phyloP scores from a whole-genome alignment of 2,329 filamentous ascomycete species.

The Botrytis paeoniae region DNA sequence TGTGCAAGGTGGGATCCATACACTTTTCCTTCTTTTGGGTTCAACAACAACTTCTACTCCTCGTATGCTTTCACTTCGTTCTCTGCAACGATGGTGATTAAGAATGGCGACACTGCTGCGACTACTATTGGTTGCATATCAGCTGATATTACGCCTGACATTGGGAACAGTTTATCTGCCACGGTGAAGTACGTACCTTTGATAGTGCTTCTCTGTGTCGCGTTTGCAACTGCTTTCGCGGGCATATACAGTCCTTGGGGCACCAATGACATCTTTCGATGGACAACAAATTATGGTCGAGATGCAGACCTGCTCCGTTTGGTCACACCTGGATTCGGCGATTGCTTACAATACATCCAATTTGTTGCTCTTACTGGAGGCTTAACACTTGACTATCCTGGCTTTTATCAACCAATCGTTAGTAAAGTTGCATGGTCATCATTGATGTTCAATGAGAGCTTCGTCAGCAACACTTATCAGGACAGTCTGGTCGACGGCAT shows the following conservation, averaged over 20 bases:
- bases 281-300: conserved; percentile 96
- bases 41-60: conserved; percentile 73
- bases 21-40: conserved; percentile 66
- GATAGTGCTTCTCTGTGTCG: conserved; percentile 74
- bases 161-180: conserved; percentile 66
- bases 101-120: conserved; percentile 65
- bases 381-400: conserved; percentile 83
- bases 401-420: conserved; percentile 88
- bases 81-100: conserved; percentile 67
- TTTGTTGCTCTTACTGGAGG: conserved; percentile 87
- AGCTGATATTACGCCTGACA: conserved; percentile 76
- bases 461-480: conserved; percentile 66
- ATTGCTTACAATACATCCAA: conserved; percentile 96
- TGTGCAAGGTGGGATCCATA: conserved; percentile 40
- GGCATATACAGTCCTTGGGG: conserved; percentile 94
- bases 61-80: conserved; percentile 85
- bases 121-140: conserved; percentile 76
- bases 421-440: conserved; percentile 86
- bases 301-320: conserved; percentile 88
- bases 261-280: conserved; percentile 82
- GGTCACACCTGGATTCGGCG: conserved; percentile 92
- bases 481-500: conserved; percentile 76
- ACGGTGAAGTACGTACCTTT: conserved; percentile 75
- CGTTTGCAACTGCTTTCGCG: conserved; percentile 76
- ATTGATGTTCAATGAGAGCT: conserved; percentile 90